phyloP scores from a whole-genome alignment of 257 asterid genomes.

The Penstemon barbatus region DNA sequence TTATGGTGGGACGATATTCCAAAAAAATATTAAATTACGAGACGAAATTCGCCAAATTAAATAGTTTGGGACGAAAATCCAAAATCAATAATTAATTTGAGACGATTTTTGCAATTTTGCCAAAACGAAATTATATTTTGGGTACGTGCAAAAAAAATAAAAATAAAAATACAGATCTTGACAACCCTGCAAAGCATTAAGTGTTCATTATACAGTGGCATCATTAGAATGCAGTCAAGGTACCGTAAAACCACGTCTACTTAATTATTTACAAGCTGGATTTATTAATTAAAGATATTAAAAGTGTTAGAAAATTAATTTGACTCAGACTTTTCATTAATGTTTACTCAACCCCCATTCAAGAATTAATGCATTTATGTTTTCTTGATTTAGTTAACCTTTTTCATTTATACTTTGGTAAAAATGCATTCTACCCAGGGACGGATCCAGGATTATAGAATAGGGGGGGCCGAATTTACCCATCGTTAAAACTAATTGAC shows the following conservation, averaged over 20 bases:
- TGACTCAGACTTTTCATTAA: slow-evolving; percentile 1
- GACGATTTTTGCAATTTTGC: too few relatives aligned
- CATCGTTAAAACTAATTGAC: too few relatives aligned
- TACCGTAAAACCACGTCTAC: neutral
- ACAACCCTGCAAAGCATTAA: slow-evolving; percentile 20
- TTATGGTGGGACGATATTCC: too few relatives aligned
- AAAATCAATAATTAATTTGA: too few relatives aligned
- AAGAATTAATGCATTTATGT: slow-evolving; percentile 8
- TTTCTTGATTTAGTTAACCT: slow-evolving; percentile 1
- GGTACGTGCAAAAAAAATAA: neutral
- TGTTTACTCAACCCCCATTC: neutral
- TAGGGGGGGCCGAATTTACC: too few relatives aligned
- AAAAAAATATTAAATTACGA: too few relatives aligned
- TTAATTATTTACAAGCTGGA: neutral
- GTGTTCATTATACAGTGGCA: neutral
- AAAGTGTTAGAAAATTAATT: too few relatives aligned
- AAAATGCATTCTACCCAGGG: too few relatives aligned
- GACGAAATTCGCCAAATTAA: too few relatives aligned
- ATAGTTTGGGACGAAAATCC: too few relatives aligned
- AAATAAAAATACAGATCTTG: neutral
- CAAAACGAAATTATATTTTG: neutral
- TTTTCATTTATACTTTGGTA: neutral
- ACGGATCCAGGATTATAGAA: too few relatives aligned
- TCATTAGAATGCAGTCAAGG: slow-evolving; percentile 9
- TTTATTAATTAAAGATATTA: too few relatives aligned